phyloP scores from a whole-genome alignment of 805 yeast species.

The Lachancea fermentati region DNA sequence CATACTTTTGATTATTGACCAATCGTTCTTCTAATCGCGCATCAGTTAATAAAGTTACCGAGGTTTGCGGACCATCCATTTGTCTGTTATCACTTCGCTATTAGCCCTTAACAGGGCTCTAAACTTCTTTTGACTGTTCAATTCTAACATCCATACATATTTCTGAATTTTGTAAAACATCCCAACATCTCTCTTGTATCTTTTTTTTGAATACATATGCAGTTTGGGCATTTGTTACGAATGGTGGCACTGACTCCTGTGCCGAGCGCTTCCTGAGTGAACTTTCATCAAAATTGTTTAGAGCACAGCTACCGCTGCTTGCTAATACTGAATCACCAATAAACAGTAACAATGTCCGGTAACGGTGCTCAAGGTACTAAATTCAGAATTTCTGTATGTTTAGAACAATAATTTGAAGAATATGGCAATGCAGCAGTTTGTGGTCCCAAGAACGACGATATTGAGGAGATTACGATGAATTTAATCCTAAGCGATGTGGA shows the following conservation, averaged over 20 bases:
- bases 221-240: no score
- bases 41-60: no score
- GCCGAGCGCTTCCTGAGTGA: neutral
- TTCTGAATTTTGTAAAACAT: neutral
- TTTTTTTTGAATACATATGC: no score
- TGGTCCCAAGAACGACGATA: no score
- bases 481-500: no score
- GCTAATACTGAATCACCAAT: neutral
- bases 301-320: neutral
- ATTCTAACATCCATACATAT: neutral
- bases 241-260: neutral
- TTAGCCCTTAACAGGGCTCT: no score
- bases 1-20: no score
- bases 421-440: neutral
- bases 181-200: neutral
- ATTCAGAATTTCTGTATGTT: slow-evolving; percentile 98
- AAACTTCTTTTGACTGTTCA: no score
- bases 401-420: neutral
- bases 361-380: slow-evolving; percentile 99
- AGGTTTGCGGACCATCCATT: no score
- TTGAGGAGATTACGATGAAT: no score
- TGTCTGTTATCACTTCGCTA: no score
- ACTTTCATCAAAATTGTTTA: neutral
- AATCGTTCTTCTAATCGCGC: no score
- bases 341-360: slow-evolving; percentile 62